Evolutionary conservation across 768 basidiomycete species (phyloP), one percentile per base, ranked within the genome.

Genomic region (Agrocybe chaxingu): DNA sequence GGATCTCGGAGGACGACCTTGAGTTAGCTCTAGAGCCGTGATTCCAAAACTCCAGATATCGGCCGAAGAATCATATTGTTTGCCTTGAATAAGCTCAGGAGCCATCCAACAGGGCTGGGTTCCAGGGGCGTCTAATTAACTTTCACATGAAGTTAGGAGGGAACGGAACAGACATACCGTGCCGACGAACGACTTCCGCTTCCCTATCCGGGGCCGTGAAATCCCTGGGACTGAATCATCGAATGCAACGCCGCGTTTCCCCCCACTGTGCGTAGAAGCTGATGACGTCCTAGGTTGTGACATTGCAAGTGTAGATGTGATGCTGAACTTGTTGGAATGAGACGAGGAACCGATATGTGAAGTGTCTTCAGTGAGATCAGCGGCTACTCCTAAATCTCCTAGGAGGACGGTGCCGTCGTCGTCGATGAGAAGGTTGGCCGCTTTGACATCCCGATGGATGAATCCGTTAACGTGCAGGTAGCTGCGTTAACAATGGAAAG

Each of bases 31-130:
- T 41, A 97, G 70, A 11, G 93, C 88, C n/a, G 93, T 96, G 51
- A 98, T 94, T 9, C 92, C 95, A 64, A 97, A 89, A 51, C 90
- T 93, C 93, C 94, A 98, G 51, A 98, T 94, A 62, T 98, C 95
- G 13, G 92, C 92, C 55, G 85, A 80, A 9, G 84, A 78, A 62
- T 95, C 92, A 64, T 95, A 96, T 48, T 82, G 80, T 57, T 79
- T 80, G 44, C 92, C 89, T 57, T 87, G 79, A 42, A 98, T 89
- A 18, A 97, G 79, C 59, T 98, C 95, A 1, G 95, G 95, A 0
- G 95, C 92, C 94, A 97, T 98, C 92, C 92, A 97, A 64, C 89
- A 92, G 1, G 95, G 95, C 82, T 85, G 50, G 33, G 24, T 24
- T 24, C 24, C 24, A 42, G 42, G 30, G 35, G 43, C 29, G 12